Evolutionary conservation across 139 green algal species (phyloP).

Genomic region (Chlamydomonas schloesseri): DNA sequence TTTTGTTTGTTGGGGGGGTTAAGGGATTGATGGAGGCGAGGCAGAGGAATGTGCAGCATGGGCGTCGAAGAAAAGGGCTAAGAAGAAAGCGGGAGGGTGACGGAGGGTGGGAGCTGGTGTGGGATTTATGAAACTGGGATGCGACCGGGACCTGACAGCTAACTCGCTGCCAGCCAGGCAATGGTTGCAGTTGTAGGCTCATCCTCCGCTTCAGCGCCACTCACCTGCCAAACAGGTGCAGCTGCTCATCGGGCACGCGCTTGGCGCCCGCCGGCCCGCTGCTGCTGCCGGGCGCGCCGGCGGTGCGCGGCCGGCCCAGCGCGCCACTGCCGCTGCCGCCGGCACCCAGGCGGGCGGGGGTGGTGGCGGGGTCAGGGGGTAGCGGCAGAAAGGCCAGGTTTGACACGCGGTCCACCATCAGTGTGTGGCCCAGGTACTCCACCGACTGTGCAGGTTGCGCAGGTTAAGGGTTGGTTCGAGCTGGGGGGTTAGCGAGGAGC

Average conservation of each 20-base stretch:
- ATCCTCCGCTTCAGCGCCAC: background rate
- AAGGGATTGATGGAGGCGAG: too few relatives aligned
- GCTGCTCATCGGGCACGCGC: background rate
- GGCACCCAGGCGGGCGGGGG: background rate
- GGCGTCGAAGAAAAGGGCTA: too few relatives aligned
- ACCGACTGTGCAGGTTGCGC: constrained; percentile 13
- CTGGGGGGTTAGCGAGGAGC: background rate
- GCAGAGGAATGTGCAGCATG: too few relatives aligned
- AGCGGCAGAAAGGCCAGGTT: constrained; percentile 53
- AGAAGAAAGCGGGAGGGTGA: too few relatives aligned
- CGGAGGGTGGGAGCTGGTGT: too few relatives aligned
- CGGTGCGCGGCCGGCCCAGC: too few relatives aligned
- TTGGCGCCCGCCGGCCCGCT: too few relatives aligned
- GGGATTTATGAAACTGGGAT: too few relatives aligned
- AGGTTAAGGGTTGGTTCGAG: background rate
- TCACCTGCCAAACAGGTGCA: constrained; percentile 53
- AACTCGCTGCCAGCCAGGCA: too few relatives aligned
- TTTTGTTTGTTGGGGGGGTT: too few relatives aligned
- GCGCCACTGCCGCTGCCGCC: background rate
- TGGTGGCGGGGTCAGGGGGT: background rate
- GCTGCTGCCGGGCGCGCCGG: background rate
- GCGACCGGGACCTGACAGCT: too few relatives aligned
- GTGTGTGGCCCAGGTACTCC: constrained; percentile 38
- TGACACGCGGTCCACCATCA: constrained; percentile 47
- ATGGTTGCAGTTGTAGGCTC: too few relatives aligned